Percentiles rank a stretch among this genome's conserved stretches.
These are phyloP conservation scores for Lentinula raphanica DNA, from an alignment of 768 basidiomycete genomes.

Conservation along the genomic window DNA sequence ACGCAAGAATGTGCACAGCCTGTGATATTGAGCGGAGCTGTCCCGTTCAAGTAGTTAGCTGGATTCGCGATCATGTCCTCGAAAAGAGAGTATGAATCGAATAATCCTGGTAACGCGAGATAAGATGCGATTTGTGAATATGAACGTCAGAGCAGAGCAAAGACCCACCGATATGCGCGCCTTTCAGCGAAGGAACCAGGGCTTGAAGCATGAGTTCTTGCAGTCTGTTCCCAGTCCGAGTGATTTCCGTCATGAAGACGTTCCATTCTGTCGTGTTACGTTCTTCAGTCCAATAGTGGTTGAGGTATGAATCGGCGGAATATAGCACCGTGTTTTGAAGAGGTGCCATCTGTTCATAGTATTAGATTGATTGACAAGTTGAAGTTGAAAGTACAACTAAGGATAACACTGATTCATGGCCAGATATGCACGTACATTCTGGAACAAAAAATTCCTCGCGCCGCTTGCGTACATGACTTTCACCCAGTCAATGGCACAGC, in stretches of 20 bases:
- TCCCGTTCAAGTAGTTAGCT: conserved; percentile 53
- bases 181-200: conserved; percentile 42
- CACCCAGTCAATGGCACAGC: conserved; percentile 39
- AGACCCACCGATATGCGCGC: conserved; percentile 49
- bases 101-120: conserved; percentile 30
- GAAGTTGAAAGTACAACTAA: too few relatives aligned
- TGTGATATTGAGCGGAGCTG: conserved; percentile 54
- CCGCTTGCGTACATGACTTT: conserved; percentile 36
- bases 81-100: conserved; percentile 59
- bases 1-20: conserved; percentile 47
- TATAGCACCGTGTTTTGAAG: conserved; percentile 34
- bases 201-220: conserved; percentile 45
- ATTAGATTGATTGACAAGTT: neutral
- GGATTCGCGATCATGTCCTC: conserved; percentile 53
- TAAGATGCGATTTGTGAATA: neutral
- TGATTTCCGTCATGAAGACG: conserved; percentile 49
- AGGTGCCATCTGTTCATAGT: conserved; percentile 31
- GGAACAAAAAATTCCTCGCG: conserved; percentile 45
- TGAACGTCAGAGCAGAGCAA: conserved; percentile 7
- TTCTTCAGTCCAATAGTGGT: conserved; percentile 26
- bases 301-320: conserved; percentile 27
- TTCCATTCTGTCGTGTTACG: conserved; percentile 47
- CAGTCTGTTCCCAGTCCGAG: conserved; percentile 45
- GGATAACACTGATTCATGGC: too few relatives aligned
- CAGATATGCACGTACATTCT: conserved; percentile 33